Evolutionary conservation across 2,329 filamentous ascomycete species (phyloP), one percentile per base, ranked within the genome.

Genomic region (Zymoseptoria passerinii): DNA sequence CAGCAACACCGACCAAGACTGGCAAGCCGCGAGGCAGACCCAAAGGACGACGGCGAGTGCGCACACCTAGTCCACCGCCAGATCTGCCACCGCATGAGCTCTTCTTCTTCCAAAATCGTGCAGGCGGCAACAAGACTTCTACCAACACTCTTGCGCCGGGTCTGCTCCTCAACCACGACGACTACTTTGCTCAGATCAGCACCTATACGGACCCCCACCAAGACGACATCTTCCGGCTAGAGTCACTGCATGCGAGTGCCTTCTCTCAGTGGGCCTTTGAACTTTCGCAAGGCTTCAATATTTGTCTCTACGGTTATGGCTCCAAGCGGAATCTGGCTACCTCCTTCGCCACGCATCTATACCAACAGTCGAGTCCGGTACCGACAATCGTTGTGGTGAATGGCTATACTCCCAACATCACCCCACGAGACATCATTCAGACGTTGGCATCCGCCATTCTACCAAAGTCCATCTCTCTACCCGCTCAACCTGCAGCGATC

Each of bases 191-290:
- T 50, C 75, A 87, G 28, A 77, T 89, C 28, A 80, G 83, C 28
- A 77, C 81, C 40, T 84, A 85, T 63, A 70, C 79, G 59, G 88
- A 95, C 65, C 83, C 82, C 0, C 92, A 96, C 71, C 77, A 78
- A 35, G 74, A 80, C 2, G 89, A 95, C 63, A 82, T 89, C 54
- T 78, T 82, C 18, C 87, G 88, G 63, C 77, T 99, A 27, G 80
- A 88, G 64, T 81, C 84, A 6, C 75, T 96, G 20, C 92, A 97
- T 70, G 78, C 84, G 50, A 84, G 88, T 61, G 90, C 88, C 0
- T 97, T 96, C 71, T 82, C 87, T 1, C 94, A 97, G 71, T 99
- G 94, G 94, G 77, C 82, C 0, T 96, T 97, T 71, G 94, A 99
- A 76, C 81, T 97, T 16, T 80, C 85, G 4, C 85, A 96, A 71